phyloP scores from a whole-genome alignment of 257 asterid genomes.

The Marsdenia floribunda region DNA sequence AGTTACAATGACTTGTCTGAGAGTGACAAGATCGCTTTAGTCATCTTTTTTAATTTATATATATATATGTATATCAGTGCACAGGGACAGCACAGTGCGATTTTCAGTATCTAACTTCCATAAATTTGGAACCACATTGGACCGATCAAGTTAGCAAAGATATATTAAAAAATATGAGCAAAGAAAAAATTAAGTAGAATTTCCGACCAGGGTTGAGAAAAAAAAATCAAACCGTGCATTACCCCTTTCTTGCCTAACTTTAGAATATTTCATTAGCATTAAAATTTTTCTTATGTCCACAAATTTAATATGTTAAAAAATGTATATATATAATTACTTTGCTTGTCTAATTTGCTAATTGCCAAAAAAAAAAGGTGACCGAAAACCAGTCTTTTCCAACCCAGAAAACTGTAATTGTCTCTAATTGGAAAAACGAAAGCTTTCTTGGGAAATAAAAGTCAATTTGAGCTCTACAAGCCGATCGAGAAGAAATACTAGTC shows the following conservation, averaged over 20 bases:
- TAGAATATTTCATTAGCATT: neutral
- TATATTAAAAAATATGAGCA: neutral
- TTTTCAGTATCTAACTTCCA: neutral
- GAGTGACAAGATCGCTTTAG: neutral
- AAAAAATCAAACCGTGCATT: neutral
- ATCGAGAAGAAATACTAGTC: neutral
- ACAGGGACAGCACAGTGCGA: neutral
- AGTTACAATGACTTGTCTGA: conserved; percentile 3
- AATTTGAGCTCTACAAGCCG: neutral
- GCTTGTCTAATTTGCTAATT: neutral
- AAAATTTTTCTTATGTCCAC: no score
- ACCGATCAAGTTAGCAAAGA: neutral
- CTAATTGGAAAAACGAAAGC: neutral
- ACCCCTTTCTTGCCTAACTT: conserved; percentile 22
- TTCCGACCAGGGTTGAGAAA: conserved; percentile 2
- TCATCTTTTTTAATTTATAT: neutral
- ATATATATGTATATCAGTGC: neutral
- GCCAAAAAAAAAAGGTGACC: neutral
- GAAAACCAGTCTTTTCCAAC: neutral
- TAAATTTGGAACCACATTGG: neutral
- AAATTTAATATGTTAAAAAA: no score
- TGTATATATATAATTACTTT: no score
- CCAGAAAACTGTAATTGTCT: neutral
- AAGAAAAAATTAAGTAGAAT: neutral
- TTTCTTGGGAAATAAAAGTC: neutral